Conservation (phyloP, 2,329 filamentous ascomycete genomes). For the Botryosphaeria dothidea region DNA sequence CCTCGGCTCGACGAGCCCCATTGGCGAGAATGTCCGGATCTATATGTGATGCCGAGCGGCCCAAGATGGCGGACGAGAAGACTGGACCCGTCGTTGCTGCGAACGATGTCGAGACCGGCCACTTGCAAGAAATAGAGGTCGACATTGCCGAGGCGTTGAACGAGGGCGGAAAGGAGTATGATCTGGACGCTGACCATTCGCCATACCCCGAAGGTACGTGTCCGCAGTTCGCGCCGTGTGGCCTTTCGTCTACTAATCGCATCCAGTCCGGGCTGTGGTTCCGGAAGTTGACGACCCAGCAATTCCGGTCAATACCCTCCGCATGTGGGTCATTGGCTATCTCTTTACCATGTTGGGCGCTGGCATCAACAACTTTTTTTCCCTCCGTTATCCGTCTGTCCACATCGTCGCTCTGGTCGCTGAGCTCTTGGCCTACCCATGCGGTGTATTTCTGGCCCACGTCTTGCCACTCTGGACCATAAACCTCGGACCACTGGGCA, state of each 20-base stretch:
- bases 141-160: slow-evolving; percentile 9
- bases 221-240: not conserved
- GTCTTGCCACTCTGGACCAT: slow-evolving; percentile 19
- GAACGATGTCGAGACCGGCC: slow-evolving; percentile 9
- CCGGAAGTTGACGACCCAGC: slow-evolving; percentile 17
- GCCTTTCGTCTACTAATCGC: not conserved
- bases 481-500: slow-evolving; percentile 57
- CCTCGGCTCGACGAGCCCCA: not conserved
- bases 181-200: slow-evolving; percentile 18
- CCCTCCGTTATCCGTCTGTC: slow-evolving; percentile 33
- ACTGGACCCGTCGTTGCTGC: not conserved
- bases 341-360: slow-evolving; percentile 28
- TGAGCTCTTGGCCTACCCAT: slow-evolving; percentile 25
- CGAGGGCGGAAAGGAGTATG: slow-evolving; percentile 1
- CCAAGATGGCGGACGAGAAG: slow-evolving; percentile 6
- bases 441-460: slow-evolving; percentile 40
- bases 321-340: slow-evolving; percentile 31
- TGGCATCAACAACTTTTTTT: slow-evolving; percentile 33
- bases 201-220: slow-evolving; percentile 16
- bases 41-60: not conserved
- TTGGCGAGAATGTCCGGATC: not conserved
- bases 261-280: slow-evolving; percentile 8
- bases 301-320: slow-evolving; percentile 14
- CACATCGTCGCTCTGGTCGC: slow-evolving; percentile 31
- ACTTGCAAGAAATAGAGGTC: slow-evolving; percentile 17